Evolutionary conservation across 805 yeast genomes (phyloP).

Genomic region (Millerozyma miso): DNA sequence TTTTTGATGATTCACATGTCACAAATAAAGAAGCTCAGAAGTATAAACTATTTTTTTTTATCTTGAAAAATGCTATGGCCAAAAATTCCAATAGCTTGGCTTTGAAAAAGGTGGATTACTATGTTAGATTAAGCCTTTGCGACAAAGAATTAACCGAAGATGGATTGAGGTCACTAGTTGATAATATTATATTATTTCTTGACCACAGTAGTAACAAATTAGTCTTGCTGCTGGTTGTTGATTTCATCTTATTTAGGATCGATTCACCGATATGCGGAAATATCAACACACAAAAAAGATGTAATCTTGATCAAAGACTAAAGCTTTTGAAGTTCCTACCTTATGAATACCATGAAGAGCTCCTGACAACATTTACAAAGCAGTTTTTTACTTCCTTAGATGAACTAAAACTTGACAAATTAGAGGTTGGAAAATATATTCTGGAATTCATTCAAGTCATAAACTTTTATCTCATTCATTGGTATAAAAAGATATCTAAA

Average conservation of each 20-base stretch:
- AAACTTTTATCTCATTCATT: not conserved
- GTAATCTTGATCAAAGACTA: slow-evolving; percentile 5
- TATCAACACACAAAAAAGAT: not conserved
- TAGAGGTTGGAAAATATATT: slow-evolving; percentile 1
- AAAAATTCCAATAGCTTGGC: not conserved
- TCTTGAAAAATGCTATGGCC: not conserved
- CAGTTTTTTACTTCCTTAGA: not conserved
- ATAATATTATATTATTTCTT: slow-evolving; percentile 9
- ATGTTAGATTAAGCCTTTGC: slow-evolving; percentile 11
- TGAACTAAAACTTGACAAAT: not conserved
- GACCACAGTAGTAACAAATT: slow-evolving; percentile 8
- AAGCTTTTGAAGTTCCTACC: slow-evolving; percentile 8
- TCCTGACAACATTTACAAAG: not conserved
- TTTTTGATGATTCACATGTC: slow-evolving; percentile 1
- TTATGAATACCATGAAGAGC: not conserved
- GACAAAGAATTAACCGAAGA: slow-evolving; percentile 12
- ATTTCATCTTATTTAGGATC: slow-evolving; percentile 9
- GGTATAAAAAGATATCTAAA: not conserved
- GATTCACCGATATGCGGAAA: slow-evolving; percentile 1
- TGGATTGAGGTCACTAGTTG: slow-evolving; percentile 10
- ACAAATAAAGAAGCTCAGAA: not conserved
- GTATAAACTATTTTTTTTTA: slow-evolving; percentile 5
- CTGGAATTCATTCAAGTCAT: not conserved
- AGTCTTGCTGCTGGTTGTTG: slow-evolving; percentile 16
- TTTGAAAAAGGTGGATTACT: slow-evolving; percentile 14